Conservation (phyloP, 208 protist species). For the Hexamita inflata region DNA sequence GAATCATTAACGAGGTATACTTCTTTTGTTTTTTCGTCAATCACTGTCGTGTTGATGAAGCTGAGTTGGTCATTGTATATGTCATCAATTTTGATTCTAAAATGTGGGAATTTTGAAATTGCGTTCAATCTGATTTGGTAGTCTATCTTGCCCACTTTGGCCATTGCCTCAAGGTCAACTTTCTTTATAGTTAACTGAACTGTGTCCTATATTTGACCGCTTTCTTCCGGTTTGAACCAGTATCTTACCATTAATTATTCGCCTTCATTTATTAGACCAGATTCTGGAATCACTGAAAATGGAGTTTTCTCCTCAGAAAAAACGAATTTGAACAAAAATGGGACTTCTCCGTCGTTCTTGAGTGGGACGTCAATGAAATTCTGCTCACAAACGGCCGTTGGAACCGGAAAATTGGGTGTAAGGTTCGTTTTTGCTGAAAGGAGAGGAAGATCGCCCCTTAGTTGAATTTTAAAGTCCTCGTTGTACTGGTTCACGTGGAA, state of each 20-base stretch:
- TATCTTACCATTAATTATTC: background rate
- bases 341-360: slow-evolving; percentile 16
- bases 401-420: background rate
- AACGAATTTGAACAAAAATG: slow-evolving; percentile 25
- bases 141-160: background rate
- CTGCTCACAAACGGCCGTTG: slow-evolving; percentile 2
- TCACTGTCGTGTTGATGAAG: slow-evolving; percentile 1
- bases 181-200: background rate
- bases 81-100: background rate
- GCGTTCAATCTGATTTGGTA: background rate
- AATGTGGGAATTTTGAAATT: slow-evolving; percentile 11
- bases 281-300: background rate
- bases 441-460: slow-evolving; percentile 9
- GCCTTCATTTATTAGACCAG: background rate
- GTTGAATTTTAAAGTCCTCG: slow-evolving; percentile 7
- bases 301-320: background rate
- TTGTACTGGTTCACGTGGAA: background rate
- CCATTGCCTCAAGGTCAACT: background rate
- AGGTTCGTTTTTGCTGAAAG: slow-evolving; percentile 10
- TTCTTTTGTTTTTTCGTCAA: background rate
- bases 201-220: background rate
- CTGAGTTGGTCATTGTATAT: too few relatives aligned
- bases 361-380: background rate
- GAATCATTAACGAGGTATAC: slow-evolving; percentile 24
- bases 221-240: slow-evolving; percentile 4